These are phyloP conservation scores for Paecilomyces sp. DNA, from an alignment of 2,329 filamentous ascomycete species.

Conservation along the genomic window DNA sequence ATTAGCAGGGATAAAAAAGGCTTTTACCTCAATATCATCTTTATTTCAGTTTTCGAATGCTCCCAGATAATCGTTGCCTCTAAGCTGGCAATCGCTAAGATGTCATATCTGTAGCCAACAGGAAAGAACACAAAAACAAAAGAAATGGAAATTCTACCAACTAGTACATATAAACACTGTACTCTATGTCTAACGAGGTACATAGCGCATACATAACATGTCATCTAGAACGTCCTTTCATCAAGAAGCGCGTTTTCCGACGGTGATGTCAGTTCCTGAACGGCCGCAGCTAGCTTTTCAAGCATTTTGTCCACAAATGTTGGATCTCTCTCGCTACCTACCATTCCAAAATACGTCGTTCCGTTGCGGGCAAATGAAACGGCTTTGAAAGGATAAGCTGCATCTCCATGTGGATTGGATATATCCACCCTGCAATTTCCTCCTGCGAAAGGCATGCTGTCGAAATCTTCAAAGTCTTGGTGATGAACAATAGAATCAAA, in stretches of 20 bases:
- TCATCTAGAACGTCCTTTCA: not conserved
- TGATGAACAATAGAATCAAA: conserved; percentile 52
- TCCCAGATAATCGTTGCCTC: no score
- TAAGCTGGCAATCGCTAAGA: no score
- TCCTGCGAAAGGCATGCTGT: conserved; percentile 36
- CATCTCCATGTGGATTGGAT: conserved; percentile 51
- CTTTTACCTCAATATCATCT: no score
- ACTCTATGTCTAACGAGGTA: not conserved
- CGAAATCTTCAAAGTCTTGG: conserved; percentile 57
- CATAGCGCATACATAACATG: not conserved
- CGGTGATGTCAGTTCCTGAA: not conserved
- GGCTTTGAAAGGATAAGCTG: conserved; percentile 23
- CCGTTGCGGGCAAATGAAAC: conserved; percentile 46
- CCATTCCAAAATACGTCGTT: conserved; percentile 54
- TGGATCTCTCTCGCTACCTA: conserved; percentile 43
- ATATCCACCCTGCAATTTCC: conserved; percentile 47
- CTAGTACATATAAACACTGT: no score
- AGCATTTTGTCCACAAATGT: conserved; percentile 46
- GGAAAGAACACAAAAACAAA: no score
- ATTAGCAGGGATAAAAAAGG: not conserved
- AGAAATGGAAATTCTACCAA: no score
- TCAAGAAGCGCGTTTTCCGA: not conserved
- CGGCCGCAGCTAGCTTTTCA: conserved; percentile 35
- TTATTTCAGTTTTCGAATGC: no score
- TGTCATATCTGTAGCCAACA: no score